Evolutionary conservation across 2,329 filamentous ascomycete species (phyloP), one percentile per base, ranked within the genome.

Genomic region (Neopestalotiopsis clavispora): DNA sequence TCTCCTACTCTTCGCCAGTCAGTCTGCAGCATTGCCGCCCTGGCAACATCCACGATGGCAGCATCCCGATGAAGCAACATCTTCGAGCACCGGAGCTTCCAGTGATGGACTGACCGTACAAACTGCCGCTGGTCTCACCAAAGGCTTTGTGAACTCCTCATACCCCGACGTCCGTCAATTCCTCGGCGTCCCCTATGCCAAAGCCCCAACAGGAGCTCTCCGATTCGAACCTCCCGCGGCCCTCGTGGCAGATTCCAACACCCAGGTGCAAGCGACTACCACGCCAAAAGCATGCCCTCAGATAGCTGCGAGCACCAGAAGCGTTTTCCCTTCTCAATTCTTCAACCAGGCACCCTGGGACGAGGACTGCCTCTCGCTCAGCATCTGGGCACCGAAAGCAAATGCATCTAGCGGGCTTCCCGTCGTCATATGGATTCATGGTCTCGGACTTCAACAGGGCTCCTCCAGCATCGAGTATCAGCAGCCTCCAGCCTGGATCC

Each of bases 301-400:
- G 40, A 28, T 65, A 7, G 58, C 65, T 28, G 62, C 66, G 2
- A 63, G 49, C 14, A 63, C 56, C 20, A 58, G 66, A 6, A 63
- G 52, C 23, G 64, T 65, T 20, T 52, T 62, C 14, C 60, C 63
- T 1, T 34, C 64, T 1, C 14, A 68, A 14, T 70, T 73, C 42
- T 62, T 66, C 10, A 57, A 34, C n/a, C n/a, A 28, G 7, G 45
- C 45, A 2, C 20, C 62, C 3, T 49, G 38, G 32, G 69, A 64
- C 12, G 72, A 73, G 59, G 71, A 73, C 49, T 73, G 72, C 67
- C 49, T 73, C 34, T 67, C 62, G 13, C 40, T 71, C 4, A 70
- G 66, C 14, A 60, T 73, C n/a, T 71, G 66, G 49, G 67, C 70
- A 10, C 72, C 72, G 20, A 45, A 20, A 17, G 28, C 7, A 3